Evolutionary conservation across 2,329 filamentous ascomycete genomes (phyloP).

Genomic region (Stachybotrys chartarum): DNA sequence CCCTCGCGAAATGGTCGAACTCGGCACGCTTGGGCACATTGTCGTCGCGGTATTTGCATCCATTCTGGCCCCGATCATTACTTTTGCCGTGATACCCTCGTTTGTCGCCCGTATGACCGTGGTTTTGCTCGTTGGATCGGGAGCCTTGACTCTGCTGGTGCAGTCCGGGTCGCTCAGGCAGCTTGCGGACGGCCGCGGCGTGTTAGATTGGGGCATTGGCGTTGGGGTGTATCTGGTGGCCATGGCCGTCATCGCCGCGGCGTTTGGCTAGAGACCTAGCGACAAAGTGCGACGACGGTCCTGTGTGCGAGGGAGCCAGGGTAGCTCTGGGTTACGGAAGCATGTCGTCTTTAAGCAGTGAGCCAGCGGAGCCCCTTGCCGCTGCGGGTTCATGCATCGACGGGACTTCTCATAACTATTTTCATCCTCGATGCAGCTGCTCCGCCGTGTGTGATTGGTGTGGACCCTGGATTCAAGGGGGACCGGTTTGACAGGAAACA

Average conservation of each 20-base stretch:
- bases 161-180: constrained; percentile 15
- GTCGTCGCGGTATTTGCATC: constrained; percentile 14
- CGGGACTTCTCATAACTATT: not conserved
- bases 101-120: constrained; percentile 52
- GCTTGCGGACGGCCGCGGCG: constrained; percentile 8
- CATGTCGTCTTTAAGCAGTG: too few relatives aligned
- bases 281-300: not conserved
- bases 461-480: not conserved
- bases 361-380: not conserved
- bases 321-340: too few relatives aligned
- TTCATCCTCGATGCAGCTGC: not conserved
- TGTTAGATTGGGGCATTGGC: constrained; percentile 15
- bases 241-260: constrained; percentile 24
- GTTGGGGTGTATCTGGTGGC: constrained; percentile 24
- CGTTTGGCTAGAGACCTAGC: not conserved
- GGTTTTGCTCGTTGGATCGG: constrained; percentile 42
- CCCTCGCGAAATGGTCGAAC: not conserved
- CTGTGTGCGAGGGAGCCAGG: too few relatives aligned
- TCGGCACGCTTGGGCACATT: not conserved
- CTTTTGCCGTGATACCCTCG: constrained; percentile 49
- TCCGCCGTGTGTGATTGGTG: not conserved
- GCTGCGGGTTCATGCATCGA: not conserved
- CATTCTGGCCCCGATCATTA: constrained; percentile 49
- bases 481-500: not conserved
- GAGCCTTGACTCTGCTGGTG: constrained; percentile 26